Conservation (phyloP, 2,329 filamentous ascomycete species). For the Phaeomoniella chlamydospora region DNA sequence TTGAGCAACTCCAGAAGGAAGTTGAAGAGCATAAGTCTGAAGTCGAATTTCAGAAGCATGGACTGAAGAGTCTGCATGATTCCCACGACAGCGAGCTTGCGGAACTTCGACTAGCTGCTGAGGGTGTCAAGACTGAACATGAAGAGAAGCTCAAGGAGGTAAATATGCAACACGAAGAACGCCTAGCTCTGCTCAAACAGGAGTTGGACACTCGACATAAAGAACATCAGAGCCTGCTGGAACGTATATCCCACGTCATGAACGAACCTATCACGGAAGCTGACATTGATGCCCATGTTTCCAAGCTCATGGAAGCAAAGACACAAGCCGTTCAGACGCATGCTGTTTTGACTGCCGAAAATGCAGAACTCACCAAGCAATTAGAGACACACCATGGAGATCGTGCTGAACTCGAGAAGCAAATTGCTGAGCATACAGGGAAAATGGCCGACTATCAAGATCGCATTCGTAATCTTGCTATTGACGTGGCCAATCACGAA, state of each 20-base stretch:
- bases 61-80: slow-evolving; percentile 23
- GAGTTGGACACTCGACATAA: background rate
- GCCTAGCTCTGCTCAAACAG: background rate
- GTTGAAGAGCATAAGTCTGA: slow-evolving; percentile 40
- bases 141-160: slow-evolving; percentile 11
- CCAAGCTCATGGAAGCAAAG: slow-evolving; percentile 20
- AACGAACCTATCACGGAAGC: slow-evolving; percentile 18
- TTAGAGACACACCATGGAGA: slow-evolving; percentile 15
- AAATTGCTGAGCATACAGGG: slow-evolving; percentile 22
- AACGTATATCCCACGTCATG: background rate
- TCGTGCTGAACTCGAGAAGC: slow-evolving; percentile 19
- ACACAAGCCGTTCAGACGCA: background rate
- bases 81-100: slow-evolving; percentile 18
- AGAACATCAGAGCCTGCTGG: background rate
- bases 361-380: slow-evolving; percentile 22
- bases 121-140: slow-evolving; percentile 19
- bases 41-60: slow-evolving; percentile 35
- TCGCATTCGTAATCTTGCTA: slow-evolving; percentile 39
- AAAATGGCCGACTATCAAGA: slow-evolving; percentile 31
- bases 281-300: slow-evolving; percentile 25
- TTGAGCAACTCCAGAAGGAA: slow-evolving; percentile 41
- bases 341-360: slow-evolving; percentile 6
- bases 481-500: slow-evolving; percentile 30
- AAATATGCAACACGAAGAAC: background rate
- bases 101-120: slow-evolving; percentile 4